Conservation (phyloP, 306 rosid species). For the Sechiopsis laciniata region DNA sequence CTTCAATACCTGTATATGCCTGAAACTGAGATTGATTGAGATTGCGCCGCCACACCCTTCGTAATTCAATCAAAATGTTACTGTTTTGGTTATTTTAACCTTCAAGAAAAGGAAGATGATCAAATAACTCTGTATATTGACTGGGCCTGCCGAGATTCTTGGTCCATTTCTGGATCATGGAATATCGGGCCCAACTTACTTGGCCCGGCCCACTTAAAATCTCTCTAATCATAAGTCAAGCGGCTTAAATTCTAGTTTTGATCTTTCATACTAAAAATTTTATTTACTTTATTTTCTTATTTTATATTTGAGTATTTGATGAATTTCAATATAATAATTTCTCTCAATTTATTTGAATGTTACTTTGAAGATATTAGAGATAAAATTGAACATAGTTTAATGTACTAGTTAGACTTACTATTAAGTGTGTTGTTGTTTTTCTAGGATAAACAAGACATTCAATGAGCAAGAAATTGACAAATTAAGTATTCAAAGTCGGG, state of each 20-base stretch:
- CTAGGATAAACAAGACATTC: no score
- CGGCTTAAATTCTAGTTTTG: constrained; percentile 3
- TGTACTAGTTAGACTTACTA: no score
- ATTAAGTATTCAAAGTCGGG: no score
- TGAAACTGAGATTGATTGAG: constrained; percentile 38
- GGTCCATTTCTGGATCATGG: neutral
- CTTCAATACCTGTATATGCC: constrained; percentile 87
- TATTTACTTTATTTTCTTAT: neutral
- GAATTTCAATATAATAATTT: neutral
- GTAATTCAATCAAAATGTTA: neutral
- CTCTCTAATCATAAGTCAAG: neutral
- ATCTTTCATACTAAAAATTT: no score
- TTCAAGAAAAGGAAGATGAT: neutral
- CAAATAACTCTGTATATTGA: neutral
- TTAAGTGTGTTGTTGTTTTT: neutral
- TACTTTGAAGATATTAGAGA: neutral
- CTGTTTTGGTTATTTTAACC: neutral
- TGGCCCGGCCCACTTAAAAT: constrained; percentile 1
- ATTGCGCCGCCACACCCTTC: neutral
- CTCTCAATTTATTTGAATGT: neutral
- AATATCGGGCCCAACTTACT: neutral
- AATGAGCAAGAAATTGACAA: neutral
- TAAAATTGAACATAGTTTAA: neutral
- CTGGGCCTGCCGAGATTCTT: neutral
- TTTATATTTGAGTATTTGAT: neutral